phyloP scores from a whole-genome alignment of 1,139 yeast genomes.

The Kurtzmaniella quercitrusa region DNA sequence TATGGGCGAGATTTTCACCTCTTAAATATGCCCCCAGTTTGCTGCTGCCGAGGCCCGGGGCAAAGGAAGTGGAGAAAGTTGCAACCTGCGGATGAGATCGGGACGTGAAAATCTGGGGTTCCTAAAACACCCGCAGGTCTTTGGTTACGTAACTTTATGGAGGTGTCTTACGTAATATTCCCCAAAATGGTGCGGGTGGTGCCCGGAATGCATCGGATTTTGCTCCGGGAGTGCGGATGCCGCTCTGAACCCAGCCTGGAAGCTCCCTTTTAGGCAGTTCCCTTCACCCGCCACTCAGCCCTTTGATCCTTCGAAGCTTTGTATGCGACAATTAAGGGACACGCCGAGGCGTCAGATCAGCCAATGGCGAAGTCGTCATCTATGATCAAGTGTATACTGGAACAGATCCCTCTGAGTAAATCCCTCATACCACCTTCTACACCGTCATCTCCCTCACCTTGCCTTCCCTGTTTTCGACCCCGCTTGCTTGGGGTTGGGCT shows the following conservation, averaged over 20 bases:
- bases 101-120: conserved; percentile 5
- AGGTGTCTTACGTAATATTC: not conserved
- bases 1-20: conserved; percentile 1
- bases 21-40: conserved; percentile 2
- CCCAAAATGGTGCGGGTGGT: not conserved
- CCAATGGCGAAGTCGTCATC: not conserved
- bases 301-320: not conserved
- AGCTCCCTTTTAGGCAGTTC: not conserved
- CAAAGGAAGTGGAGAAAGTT: conserved; percentile 6
- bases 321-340: not conserved
- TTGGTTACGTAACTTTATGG: not conserved
- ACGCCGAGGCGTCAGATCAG: not conserved
- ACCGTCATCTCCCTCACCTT: too few species aligned
- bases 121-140: conserved; percentile 3
- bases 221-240: conserved; percentile 2
- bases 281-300: not conserved
- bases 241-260: not conserved
- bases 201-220: conserved; percentile 1
- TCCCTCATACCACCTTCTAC: too few species aligned
- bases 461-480: not conserved
- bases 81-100: conserved; percentile 1
- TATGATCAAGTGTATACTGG: too few species aligned
- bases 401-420: too few species aligned
- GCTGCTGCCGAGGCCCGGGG: conserved; percentile 5
- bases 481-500: not conserved